A percentile compares a stretch with the other conserved stretches of the same genome.
phyloP scores from a whole-genome alignment of 352 stramenopile genomes.

The Phytopythium aichiense region DNA sequence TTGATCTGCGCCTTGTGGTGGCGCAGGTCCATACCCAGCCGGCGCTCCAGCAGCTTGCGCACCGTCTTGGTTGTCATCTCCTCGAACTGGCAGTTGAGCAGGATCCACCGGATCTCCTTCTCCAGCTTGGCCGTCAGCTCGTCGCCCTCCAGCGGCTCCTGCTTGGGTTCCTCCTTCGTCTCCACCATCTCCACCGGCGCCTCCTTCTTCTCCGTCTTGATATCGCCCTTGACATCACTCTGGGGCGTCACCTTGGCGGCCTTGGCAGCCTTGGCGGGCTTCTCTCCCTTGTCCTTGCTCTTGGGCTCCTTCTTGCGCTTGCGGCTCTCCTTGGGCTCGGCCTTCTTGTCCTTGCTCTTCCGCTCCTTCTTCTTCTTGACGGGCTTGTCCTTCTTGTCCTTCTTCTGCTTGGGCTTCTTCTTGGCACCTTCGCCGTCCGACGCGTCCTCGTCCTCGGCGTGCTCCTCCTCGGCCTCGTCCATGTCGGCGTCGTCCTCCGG shows the following conservation, averaged over 20 bases:
- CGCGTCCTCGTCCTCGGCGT: constrained; percentile 12
- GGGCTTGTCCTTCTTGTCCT: constrained; percentile 37
- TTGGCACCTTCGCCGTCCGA: constrained; percentile 15
- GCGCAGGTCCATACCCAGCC: constrained; percentile 64
- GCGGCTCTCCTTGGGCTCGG: too few relatives aligned
- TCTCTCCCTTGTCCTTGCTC: constrained; percentile 19
- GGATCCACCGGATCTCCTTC: constrained; percentile 76
- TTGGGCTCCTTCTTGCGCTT: too few relatives aligned
- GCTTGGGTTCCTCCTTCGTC: constrained; percentile 12
- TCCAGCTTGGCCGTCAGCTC: constrained; percentile 56
- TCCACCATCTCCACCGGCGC: neutral
- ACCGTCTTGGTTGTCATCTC: constrained; percentile 84
- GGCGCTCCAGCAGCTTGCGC: constrained; percentile 66
- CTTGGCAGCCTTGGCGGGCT: constrained; percentile 41
- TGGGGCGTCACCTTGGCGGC: constrained; percentile 33
- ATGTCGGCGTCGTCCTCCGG: constrained; percentile 15
- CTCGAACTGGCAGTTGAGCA: constrained; percentile 73
- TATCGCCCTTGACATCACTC: constrained; percentile 6
- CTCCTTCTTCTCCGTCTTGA: constrained; percentile 22
- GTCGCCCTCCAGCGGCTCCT: constrained; percentile 28
- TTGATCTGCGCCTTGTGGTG: constrained; percentile 77
- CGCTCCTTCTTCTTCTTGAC: constrained; percentile 18
- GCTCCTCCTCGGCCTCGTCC: constrained; percentile 16
- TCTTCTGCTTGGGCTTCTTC: constrained; percentile 22
- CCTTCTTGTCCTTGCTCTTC: constrained; percentile 23